Conservation (phyloP, 768 basidiomycete genomes). For the Boletus reticuloceps region DNA sequence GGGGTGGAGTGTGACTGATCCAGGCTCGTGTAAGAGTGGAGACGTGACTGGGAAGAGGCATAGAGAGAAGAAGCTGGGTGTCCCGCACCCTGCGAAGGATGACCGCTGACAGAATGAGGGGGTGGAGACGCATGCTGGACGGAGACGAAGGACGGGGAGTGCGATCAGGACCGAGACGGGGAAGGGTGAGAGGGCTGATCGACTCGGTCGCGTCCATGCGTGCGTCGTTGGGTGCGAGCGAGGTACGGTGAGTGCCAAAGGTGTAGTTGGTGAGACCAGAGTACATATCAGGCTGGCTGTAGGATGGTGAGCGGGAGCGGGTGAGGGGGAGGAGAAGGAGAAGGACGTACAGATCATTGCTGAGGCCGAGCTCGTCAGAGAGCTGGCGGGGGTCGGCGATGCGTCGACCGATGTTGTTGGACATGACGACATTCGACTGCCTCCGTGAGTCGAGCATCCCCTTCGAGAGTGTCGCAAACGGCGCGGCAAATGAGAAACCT, state of each 20-base stretch:
- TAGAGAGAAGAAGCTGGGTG: slow-evolving; percentile 19
- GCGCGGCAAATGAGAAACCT: not conserved
- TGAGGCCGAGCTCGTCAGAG: slow-evolving; percentile 23
- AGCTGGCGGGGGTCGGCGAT: slow-evolving; percentile 30
- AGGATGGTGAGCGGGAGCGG: not conserved
- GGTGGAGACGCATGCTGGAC: slow-evolving; percentile 6
- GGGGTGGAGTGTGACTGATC: not conserved
- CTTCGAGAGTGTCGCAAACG: not conserved
- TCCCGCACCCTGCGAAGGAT: slow-evolving; percentile 32
- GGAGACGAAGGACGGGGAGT: slow-evolving; percentile 45
- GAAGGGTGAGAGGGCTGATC: slow-evolving; percentile 38
- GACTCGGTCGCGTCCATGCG: slow-evolving; percentile 20
- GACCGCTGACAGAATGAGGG: slow-evolving; percentile 28
- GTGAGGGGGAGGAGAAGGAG: not conserved
- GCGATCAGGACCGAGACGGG: slow-evolving; percentile 33
- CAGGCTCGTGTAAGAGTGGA: not conserved
- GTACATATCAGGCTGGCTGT: slow-evolving; percentile 29
- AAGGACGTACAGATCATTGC: slow-evolving; percentile 3
- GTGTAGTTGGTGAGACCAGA: slow-evolving; percentile 40
- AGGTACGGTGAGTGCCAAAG: slow-evolving; percentile 35
- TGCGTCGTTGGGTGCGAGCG: slow-evolving; percentile 15
- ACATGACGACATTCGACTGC: slow-evolving; percentile 1
- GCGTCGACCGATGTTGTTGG: slow-evolving; percentile 21
- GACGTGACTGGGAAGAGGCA: slow-evolving; percentile 15
- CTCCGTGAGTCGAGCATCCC: not conserved